phyloP scores from a whole-genome alignment of 1,284 basidiomycete genomes.

The Neonothopanus nambi region DNA sequence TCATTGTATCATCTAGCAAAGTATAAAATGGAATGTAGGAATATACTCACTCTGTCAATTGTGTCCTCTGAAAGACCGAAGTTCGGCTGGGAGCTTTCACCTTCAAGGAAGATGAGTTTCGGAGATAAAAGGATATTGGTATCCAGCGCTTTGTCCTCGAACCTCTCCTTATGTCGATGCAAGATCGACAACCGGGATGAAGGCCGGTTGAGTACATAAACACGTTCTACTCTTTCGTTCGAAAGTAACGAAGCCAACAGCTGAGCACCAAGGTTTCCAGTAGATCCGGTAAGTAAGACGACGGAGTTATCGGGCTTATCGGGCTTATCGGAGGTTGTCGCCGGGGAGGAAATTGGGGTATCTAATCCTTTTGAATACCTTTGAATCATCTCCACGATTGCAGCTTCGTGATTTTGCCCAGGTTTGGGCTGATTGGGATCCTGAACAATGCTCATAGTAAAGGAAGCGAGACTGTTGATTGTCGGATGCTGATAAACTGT shows the following conservation, averaged over 20 bases:
- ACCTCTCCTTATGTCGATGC: conserved; percentile 26
- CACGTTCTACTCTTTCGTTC: background rate
- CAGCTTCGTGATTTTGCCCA: background rate
- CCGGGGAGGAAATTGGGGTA: background rate
- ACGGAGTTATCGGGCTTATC: background rate
- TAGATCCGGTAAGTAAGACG: conserved; percentile 10
- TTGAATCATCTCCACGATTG: conserved; percentile 11
- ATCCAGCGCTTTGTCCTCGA: conserved; percentile 33
- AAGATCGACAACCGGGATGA: conserved; percentile 21
- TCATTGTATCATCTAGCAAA: background rate
- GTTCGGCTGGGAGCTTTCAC: conserved; percentile 21
- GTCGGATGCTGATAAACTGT: conserved; percentile 13
- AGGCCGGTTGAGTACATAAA: conserved; percentile 34
- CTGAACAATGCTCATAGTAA: conserved; percentile 1
- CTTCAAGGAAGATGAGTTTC: conserved; percentile 33
- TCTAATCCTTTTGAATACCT: conserved; percentile 10
- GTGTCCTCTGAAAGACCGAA: conserved; percentile 25
- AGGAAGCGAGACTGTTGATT: conserved; percentile 2
- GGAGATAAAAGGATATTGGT: conserved; percentile 24
- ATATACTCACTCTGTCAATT: conserved; percentile 5
- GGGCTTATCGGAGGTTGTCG: background rate
- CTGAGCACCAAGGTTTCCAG: conserved; percentile 8
- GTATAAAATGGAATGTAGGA: background rate
- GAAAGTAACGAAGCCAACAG: conserved; percentile 3
- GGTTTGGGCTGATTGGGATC: conserved; percentile 1